phyloP scores from a whole-genome alignment of 768 basidiomycete genomes.

The Mycena capillaripes region DNA sequence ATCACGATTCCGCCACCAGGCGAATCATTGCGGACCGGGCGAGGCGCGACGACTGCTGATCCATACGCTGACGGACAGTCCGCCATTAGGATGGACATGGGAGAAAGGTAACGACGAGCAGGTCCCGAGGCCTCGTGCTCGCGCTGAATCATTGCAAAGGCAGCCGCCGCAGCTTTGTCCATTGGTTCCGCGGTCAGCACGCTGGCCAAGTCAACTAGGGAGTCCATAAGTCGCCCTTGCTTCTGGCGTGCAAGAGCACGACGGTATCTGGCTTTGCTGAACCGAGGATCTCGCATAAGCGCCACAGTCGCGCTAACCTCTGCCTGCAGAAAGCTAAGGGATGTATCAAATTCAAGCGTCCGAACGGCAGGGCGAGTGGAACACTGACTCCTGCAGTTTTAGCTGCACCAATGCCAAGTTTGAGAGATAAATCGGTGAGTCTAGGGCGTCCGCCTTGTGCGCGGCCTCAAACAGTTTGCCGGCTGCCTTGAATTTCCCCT shows the following conservation, averaged over 20 bases:
- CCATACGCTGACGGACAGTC: constrained; percentile 11
- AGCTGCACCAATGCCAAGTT: constrained; percentile 20
- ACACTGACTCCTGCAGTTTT: not conserved
- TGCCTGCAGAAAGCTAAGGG: not conserved
- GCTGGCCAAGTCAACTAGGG: constrained; percentile 17
- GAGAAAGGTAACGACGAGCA: not conserved
- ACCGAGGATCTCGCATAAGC: constrained; percentile 1
- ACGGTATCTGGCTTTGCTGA: constrained; percentile 13
- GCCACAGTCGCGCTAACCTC: constrained; percentile 11
- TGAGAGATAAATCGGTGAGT: constrained; percentile 14
- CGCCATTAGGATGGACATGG: not conserved
- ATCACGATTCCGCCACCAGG: not conserved
- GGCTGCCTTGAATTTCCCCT: constrained; percentile 8
- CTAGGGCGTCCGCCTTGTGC: not conserved
- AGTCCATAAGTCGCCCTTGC: constrained; percentile 9
- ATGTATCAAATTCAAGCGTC: not conserved
- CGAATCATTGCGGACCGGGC: not conserved
- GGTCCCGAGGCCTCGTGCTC: not conserved
- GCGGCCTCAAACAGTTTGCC: constrained; percentile 5
- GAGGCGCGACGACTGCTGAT: not conserved
- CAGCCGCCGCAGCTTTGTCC: constrained; percentile 8
- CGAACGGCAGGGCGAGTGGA: too few relatives aligned
- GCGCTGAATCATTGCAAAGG: not conserved
- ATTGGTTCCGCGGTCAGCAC: constrained; percentile 12
- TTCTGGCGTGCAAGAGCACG: constrained; percentile 2